Evolutionary conservation across 1,284 basidiomycete genomes (phyloP).

Genomic region (Fomitopsis betulina): DNA sequence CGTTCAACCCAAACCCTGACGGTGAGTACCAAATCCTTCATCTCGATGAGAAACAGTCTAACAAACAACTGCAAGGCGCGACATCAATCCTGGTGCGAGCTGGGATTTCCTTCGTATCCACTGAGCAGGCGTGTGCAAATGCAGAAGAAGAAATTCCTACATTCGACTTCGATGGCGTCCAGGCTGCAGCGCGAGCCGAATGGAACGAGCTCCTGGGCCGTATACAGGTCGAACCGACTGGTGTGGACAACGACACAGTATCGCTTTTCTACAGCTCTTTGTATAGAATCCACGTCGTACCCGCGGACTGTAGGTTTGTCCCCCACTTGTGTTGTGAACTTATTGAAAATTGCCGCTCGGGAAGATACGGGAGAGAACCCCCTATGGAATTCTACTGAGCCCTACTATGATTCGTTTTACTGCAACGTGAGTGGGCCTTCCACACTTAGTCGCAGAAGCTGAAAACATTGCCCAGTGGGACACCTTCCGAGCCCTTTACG

Average conservation of each 20-base stretch:
- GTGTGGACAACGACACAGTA: conserved; percentile 44
- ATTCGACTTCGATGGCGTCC: conserved; percentile 49
- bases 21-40: conserved; percentile 6
- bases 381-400: conserved; percentile 58
- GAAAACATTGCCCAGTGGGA: conserved; percentile 45
- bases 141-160: conserved; percentile 58
- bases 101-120: conserved; percentile 58
- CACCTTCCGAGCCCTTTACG: conserved; percentile 56
- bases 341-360: not conserved
- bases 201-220: conserved; percentile 57
- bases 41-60: not conserved
- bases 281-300: conserved; percentile 63
- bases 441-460: not conserved
- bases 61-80: conserved; percentile 10
- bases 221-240: conserved; percentile 47
- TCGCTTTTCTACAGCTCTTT: conserved; percentile 59
- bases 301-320: conserved; percentile 50
- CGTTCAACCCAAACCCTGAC: conserved; percentile 38
- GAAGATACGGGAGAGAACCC: conserved; percentile 71
- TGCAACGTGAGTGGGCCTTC: conserved; percentile 45
- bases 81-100: conserved; percentile 49
- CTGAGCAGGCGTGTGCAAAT: conserved; percentile 53
- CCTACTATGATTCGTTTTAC: conserved; percentile 66
- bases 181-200: conserved; percentile 34
- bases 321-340: not conserved